Conservation (phyloP, 805 yeast genomes). For the Pichia paraexigua region DNA sequence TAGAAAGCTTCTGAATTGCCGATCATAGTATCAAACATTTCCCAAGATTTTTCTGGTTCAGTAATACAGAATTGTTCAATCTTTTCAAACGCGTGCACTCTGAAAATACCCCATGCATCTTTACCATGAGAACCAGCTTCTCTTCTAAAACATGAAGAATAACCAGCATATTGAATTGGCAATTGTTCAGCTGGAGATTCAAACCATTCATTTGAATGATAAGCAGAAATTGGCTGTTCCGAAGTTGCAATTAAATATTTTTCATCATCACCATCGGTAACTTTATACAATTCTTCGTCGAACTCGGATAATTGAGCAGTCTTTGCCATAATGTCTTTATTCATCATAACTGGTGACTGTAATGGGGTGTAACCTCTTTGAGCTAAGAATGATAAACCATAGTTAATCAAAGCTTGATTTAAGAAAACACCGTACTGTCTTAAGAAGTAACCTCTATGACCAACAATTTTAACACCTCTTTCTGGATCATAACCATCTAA, state of each 20-base stretch:
- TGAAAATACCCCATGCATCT: conserved; percentile 99
- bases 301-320: conserved; percentile 97
- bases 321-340: conserved; percentile 98
- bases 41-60: conserved; percentile 98
- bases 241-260: conserved; percentile 97
- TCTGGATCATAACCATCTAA: conserved; percentile 98
- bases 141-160: conserved; percentile 97
- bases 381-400: conserved; percentile 81
- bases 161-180: conserved; percentile 95
- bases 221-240: conserved; percentile 98
- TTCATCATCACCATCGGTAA: conserved; percentile 94
- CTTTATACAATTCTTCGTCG: conserved; percentile 97
- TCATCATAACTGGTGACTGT: conserved; percentile 99
- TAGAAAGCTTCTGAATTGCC: conserved; percentile 85
- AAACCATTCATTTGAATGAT: conserved; percentile 97
- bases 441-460: conserved; percentile 97
- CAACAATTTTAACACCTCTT: conserved; percentile 95
- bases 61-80: conserved; percentile 93
- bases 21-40: conserved; percentile 95
- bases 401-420: conserved; percentile 96
- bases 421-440: conserved; percentile 94
- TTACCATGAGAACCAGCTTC: conserved; percentile 99
- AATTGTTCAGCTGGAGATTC: conserved; percentile 95
- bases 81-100: conserved; percentile 98
- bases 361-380: conserved; percentile 71